Evolutionary conservation across 768 basidiomycete genomes (phyloP), one percentile per base, ranked within the genome.

Genomic region (Suillus placidus): DNA sequence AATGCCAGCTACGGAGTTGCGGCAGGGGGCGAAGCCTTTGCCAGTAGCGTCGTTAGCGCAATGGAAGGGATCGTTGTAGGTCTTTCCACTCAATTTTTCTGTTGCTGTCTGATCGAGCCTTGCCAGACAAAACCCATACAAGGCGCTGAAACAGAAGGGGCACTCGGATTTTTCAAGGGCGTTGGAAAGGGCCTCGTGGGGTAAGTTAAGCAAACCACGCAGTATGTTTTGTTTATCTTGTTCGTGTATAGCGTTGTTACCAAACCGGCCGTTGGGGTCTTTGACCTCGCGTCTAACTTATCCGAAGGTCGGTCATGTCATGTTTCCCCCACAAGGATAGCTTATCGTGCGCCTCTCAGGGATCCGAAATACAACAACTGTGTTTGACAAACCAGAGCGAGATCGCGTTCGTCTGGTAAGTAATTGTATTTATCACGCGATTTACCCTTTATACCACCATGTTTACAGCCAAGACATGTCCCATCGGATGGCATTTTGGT

Each of bases 321-420:
- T n/a, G n/a, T 64, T 20, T 40, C 14, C 10, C 16, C 9, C 16
- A 30, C 55, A 23, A 9, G 30, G 26, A n/a, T 16, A 61, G 60
- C 37, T 60, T 42, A 47, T 66, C 37, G 68, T 60, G 75, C 54
- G 2, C 30, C 57, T n/a, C 9, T 40, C 40, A 95, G 94, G 97
- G 34, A 97, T 99, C 68, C 89, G 97, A 54, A 99, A 99, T 72
- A 99, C 97, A 1, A 99, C 97, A 0, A 99, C 95, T 2, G 97
- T 99, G 3, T 99, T 99, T 67, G 97, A 99, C 75, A 92, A 88
- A 67, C 91, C 92, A 14, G 91, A 91, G 40, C 84, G 95, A 63
- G 97, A 98, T 72, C 89, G 96, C 23, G 86, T 92, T 51, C 84
- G 97, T 72, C 79, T 92, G 72, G 93, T 92, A 64, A 74, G 88